Evolutionary conservation across 495 filamentous ascomycete genomes (phyloP).

Genomic region (Acidomyces sp.): DNA sequence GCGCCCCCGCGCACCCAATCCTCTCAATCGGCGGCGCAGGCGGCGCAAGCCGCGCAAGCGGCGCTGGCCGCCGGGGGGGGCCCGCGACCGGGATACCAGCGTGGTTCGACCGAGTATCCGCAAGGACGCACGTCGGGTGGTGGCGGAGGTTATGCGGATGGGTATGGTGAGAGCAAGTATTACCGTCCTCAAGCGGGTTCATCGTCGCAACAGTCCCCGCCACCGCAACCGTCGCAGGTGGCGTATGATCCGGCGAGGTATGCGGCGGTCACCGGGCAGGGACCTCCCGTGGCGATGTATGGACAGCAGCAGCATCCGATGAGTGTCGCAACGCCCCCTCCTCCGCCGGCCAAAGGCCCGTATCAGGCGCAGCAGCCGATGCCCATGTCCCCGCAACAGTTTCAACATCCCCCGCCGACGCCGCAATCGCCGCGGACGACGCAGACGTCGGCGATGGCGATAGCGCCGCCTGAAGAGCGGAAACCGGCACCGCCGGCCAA

Average conservation of each 20-base stretch:
- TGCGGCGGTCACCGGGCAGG: constrained; percentile 41
- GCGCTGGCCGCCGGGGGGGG: constrained; percentile 34
- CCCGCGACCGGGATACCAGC: constrained; percentile 30
- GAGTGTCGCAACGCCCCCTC: constrained; percentile 20
- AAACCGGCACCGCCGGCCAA: constrained; percentile 26
- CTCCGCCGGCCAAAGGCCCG: constrained; percentile 27
- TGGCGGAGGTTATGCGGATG: constrained; percentile 11
- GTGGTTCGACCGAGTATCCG: constrained; percentile 35
- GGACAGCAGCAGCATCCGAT: constrained; percentile 5
- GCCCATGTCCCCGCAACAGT: constrained; percentile 22
- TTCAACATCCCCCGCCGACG: constrained; percentile 6
- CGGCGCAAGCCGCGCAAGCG: constrained; percentile 33
- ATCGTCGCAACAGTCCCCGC: constrained; percentile 1
- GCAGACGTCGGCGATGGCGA: constrained; percentile 41
- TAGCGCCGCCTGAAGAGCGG: constrained; percentile 18
- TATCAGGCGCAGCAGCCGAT: constrained; percentile 34
- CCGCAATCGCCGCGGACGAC: constrained; percentile 3
- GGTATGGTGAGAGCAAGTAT: constrained; percentile 7
- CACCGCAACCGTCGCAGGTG: constrained; percentile 41
- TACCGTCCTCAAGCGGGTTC: constrained; percentile 4
- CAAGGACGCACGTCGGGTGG: constrained; percentile 10
- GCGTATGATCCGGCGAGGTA: constrained; percentile 65
- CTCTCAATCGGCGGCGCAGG: constrained; percentile 32
- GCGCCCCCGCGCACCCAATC: constrained; percentile 34
- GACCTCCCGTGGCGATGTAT: constrained; percentile 17